phyloP scores from a whole-genome alignment of 1,284 basidiomycete genomes.

The Fistulina hepatica region DNA sequence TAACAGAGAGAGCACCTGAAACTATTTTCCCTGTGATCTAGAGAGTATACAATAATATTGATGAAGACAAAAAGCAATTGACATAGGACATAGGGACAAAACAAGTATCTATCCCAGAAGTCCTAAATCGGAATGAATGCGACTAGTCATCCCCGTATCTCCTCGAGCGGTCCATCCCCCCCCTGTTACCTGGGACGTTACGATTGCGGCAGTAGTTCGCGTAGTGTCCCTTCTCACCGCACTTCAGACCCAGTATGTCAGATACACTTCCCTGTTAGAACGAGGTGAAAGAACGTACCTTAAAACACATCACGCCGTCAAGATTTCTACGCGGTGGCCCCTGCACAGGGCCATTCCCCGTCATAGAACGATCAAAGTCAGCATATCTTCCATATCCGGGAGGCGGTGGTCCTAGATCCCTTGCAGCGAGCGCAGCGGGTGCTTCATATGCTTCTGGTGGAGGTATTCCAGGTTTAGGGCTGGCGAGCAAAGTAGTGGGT shows the following conservation, averaged over 20 bases:
- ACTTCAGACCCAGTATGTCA: conserved; percentile 37
- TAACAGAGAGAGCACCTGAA: too few relatives aligned
- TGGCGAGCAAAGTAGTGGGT: conserved; percentile 23
- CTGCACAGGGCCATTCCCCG: conserved; percentile 23
- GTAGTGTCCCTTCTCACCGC: conserved; percentile 86
- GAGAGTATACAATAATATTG: too few relatives aligned
- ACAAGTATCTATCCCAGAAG: neutral
- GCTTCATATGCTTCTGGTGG: conserved; percentile 70
- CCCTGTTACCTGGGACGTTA: conserved; percentile 72
- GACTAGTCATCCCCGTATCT: conserved; percentile 25
- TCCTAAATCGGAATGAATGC: neutral
- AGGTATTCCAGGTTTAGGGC: conserved; percentile 67
- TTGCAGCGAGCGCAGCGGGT: conserved; percentile 62
- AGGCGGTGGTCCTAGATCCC: conserved; percentile 83
- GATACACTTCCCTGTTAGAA: neutral
- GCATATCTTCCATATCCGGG: conserved; percentile 83
- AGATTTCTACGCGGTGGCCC: conserved; percentile 58
- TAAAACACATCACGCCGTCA: conserved; percentile 85
- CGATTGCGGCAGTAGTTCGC: conserved; percentile 88
- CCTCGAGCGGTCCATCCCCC: conserved; percentile 48
- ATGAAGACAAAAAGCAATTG: too few relatives aligned
- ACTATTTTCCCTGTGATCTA: too few relatives aligned
- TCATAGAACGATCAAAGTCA: conserved; percentile 59
- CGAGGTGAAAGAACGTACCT: conserved; percentile 35
- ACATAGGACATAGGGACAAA: neutral